Evolutionary conservation across 106 monocot genomes (phyloP).

Genomic region (Posidonia australis): DNA sequence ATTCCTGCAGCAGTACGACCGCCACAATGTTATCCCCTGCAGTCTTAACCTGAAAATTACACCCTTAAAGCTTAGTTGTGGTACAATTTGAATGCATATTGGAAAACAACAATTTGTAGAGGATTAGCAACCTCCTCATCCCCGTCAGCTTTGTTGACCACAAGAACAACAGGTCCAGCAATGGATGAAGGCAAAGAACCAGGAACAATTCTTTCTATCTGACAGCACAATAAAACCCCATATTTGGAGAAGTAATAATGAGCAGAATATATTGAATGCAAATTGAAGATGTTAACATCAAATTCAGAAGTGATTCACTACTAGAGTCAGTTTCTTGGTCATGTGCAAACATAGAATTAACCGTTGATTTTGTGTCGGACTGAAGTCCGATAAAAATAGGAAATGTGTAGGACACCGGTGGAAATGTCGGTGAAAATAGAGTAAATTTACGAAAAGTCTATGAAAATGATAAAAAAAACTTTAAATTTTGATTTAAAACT

Average conservation of each 20-base stretch:
- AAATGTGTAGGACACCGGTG: no score
- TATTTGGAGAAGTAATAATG: not conserved
- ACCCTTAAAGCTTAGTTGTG: not conserved
- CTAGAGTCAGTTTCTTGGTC: no score
- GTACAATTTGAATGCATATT: not conserved
- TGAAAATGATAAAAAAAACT: no score
- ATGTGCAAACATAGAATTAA: no score
- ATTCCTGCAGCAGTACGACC: slow-evolving; percentile 70
- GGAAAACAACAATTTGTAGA: not conserved
- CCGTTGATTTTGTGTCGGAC: no score
- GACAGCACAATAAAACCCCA: not conserved
- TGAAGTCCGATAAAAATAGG: no score
- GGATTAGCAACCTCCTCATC: slow-evolving; percentile 75
- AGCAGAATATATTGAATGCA: not conserved
- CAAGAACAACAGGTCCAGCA: slow-evolving; percentile 58
- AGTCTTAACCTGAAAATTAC: slow-evolving; percentile 55
- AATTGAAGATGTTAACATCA: not conserved
- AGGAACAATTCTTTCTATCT: slow-evolving; percentile 82
- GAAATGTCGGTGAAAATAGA: no score
- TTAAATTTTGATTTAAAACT: no score
- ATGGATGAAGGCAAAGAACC: slow-evolving; percentile 51
- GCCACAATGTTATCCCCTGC: slow-evolving; percentile 76
- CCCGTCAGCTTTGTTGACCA: slow-evolving; percentile 86
- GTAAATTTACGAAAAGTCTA: no score
- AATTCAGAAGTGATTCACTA: no score